phyloP scores from a whole-genome alignment of 2,329 filamentous ascomycete genomes.

The Clonostachys rhizophaga region DNA sequence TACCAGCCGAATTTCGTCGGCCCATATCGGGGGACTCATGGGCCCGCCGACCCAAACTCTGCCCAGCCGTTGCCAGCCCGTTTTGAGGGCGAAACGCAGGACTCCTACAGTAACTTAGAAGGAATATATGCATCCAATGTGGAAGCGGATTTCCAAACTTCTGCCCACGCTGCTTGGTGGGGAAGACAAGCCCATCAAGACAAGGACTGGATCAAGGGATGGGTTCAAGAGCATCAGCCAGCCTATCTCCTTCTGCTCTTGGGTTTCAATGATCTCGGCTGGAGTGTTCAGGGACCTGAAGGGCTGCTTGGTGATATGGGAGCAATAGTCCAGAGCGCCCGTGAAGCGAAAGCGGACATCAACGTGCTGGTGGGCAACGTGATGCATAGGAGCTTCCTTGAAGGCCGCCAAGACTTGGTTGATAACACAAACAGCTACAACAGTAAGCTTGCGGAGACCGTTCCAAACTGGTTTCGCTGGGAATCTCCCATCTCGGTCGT shows the following conservation, averaged over 20 bases:
- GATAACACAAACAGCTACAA: conserved; percentile 17
- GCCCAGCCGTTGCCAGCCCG: no score
- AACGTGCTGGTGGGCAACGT: conserved; percentile 21
- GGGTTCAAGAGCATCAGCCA: conserved; percentile 18
- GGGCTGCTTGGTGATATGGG: conserved; percentile 13
- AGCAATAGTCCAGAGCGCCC: conserved; percentile 19
- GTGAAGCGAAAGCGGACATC: conserved; percentile 15
- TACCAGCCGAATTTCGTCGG: conserved; percentile 1
- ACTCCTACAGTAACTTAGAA: not conserved
- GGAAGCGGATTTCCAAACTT: not conserved
- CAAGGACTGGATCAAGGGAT: conserved; percentile 14
- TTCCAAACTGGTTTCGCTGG: conserved; percentile 13
- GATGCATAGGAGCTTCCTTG: conserved; percentile 12
- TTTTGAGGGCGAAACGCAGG: no score
- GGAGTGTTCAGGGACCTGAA: conserved; percentile 10
- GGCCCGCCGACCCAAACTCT: no score
- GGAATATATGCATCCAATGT: not conserved
- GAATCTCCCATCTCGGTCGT: conserved; percentile 23
- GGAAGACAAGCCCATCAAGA: conserved; percentile 22
- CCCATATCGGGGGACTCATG: conserved; percentile 1
- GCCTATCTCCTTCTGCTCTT: conserved; percentile 23
- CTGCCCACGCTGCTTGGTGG: conserved; percentile 6
- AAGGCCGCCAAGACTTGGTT: conserved; percentile 14
- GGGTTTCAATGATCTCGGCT: conserved; percentile 26
- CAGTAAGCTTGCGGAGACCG: conserved; percentile 9